Base-by-base conservation (phyloP, 352 stramenopile genomes). In the Nothophytophthora sp. region DNA sequence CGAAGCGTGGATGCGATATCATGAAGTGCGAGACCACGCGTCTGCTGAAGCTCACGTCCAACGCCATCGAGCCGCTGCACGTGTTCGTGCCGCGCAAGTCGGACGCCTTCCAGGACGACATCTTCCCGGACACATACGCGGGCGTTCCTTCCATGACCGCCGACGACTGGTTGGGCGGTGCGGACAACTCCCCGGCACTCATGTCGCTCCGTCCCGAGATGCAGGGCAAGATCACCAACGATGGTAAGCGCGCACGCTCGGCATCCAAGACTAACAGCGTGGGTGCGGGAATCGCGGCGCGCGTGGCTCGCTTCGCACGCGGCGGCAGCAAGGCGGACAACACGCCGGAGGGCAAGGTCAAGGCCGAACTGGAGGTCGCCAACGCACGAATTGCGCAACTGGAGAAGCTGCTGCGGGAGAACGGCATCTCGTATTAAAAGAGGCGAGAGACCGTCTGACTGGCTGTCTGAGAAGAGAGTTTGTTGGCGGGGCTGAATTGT, bases 81-180 rank as follows among this genome's bases (percentile, higher is more conserved):
- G 85, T 89, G 35, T 93, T 90, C 61, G 96, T 99, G 51, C 98
- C 98, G 32, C 87, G 97, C 55, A 99, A 99, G 78, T 98, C 91
- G 54, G 97, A 99, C 62, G 95, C 93, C 20, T 99, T 99, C 81
- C 97, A 99, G 79, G 93, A 99, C 60, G 97, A 99, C 70, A 97
- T 99, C 67, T 99, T 98, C 80, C 97, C 97, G 16, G 93, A 98
- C 70, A 96, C 88, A 42, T 97, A 96, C 40, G 86, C 96, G n/a
- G 82, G 87, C 40, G 86, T 97, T 51, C 90, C 97, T 33, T 97
- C 97, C 15, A 96, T 99, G 81, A 95, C 80, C 15, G 96, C 91
- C 15, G 94, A 98, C 46, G 93, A 99, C 57, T 99, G 97, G 97
- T 28, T 98, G 29, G 78, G 74, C 25, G 98, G 97, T 57, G 92